A percentile compares a stretch with the other conserved stretches of the same genome.
Conservation (phyloP, 805 yeast genomes). For the Cyberlindnera petersonii region DNA sequence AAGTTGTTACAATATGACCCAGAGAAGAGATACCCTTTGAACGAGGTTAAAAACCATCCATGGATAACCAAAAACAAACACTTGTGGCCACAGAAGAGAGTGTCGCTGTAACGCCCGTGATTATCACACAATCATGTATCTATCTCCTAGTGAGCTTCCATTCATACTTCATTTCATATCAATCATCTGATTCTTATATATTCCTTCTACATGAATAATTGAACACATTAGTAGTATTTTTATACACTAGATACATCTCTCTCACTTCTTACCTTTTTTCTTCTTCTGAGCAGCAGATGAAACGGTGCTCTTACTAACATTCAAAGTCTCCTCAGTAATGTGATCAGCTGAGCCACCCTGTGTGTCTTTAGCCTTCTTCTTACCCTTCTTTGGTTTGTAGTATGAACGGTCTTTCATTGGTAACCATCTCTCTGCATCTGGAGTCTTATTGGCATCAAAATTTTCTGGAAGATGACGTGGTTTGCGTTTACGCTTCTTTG, state of each 20-base stretch:
- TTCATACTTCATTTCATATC: background rate
- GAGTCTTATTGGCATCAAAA: slow-evolving; percentile 36
- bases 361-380: slow-evolving; percentile 39
- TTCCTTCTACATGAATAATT: background rate
- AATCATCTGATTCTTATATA: slow-evolving; percentile 4
- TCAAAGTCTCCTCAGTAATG: slow-evolving; percentile 36
- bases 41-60: slow-evolving; percentile 68
- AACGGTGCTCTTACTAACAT: slow-evolving; percentile 5
- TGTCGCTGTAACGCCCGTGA: slow-evolving; percentile 8
- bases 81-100: slow-evolving; percentile 45
- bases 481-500: slow-evolving; percentile 32
- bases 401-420: slow-evolving; percentile 82
- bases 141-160: too few species aligned
- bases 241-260: background rate
- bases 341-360: slow-evolving; percentile 59
- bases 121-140: too few species aligned
- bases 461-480: slow-evolving; percentile 36
- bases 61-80: slow-evolving; percentile 72
- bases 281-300: slow-evolving; percentile 7
- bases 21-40: slow-evolving; percentile 54
- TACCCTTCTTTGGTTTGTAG: slow-evolving; percentile 72
- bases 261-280: slow-evolving; percentile 28
- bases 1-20: slow-evolving; percentile 68
- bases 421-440: slow-evolving; percentile 85
- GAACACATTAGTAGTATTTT: too few species aligned